Evolutionary conservation across 352 stramenopile species (phyloP), one percentile per base, ranked within the genome.

Genomic region (Vaucheria bursata): DNA sequence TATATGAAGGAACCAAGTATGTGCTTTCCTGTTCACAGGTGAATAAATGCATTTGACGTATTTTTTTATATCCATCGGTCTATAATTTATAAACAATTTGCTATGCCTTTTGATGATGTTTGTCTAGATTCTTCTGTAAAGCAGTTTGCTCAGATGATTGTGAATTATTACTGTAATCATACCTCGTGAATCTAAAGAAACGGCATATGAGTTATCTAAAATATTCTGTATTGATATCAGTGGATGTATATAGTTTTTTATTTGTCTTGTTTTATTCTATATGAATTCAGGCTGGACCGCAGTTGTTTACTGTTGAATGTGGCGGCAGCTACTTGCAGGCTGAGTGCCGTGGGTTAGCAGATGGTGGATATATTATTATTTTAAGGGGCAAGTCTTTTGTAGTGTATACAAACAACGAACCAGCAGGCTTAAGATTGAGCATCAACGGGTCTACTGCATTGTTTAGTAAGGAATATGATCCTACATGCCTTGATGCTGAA

Each of bases 401-500:
- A 1, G 77, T 81, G 34, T 81, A 81, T 25, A 70, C 64, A 12
- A 77, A 79, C 37, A 37, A 74, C 6, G 79, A 82, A 39, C 67
- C 79, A 75, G 90, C 35, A 83, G 79, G 91, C 5, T 85, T 97
- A 69, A 90, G 93, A 69, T 86, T 97, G 67, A 89, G 93, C 2
- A 85, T 97, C 7, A 93, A 97, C 83, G 92, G 92, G 67, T 88
- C 90, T 74, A 99, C 92, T 73, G 95, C 97, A 74, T 88, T 97
- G 38, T 99, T 99, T 88, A 97, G 95, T 2, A 96, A 97, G 75
- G 96, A 99, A 85, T 99, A 99, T 86, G 96, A 99, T 85, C 97
- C 96, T 31, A 97, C 96, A 2, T 94, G 93, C 38, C 89, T 99
- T 1, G 89, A 95, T 65, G 97, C 95, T 34, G 96, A 98, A 86